phyloP scores from a whole-genome alignment of 306 rosid species.

The Benincasa hispida region DNA sequence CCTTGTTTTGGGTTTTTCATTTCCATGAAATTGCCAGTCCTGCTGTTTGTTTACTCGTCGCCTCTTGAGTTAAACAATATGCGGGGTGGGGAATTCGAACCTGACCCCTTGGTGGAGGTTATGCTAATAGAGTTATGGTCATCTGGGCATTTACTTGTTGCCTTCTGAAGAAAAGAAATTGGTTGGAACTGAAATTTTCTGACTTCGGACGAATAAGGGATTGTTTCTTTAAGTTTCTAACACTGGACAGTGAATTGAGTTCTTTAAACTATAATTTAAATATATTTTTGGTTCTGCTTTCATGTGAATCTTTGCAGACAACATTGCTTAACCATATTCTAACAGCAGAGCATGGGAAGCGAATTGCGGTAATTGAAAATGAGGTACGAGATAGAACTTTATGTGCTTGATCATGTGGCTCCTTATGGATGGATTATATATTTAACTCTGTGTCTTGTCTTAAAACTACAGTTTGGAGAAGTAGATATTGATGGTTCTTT shows the following conservation, averaged over 20 bases:
- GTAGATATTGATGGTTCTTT: slow-evolving; percentile 90
- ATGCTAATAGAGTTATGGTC: neutral
- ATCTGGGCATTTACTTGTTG: too few species aligned
- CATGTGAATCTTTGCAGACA: slow-evolving; percentile 42
- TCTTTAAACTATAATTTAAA: too few species aligned
- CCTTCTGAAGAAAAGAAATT: neutral
- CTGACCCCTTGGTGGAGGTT: neutral
- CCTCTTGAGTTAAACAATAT: neutral
- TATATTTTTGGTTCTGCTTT: slow-evolving; percentile 4
- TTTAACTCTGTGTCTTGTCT: neutral
- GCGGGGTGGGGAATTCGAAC: neutral
- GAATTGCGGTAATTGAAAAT: slow-evolving; percentile 87
- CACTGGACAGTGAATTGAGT: neutral
- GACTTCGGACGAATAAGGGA: neutral
- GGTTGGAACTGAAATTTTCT: neutral
- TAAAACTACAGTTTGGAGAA: slow-evolving; percentile 63
- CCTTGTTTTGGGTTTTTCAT: neutral
- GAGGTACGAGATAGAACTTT: slow-evolving; percentile 30
- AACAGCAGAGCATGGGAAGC: slow-evolving; percentile 86
- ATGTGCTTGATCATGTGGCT: neutral
- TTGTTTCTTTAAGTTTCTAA: neutral
- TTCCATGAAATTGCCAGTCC: neutral
- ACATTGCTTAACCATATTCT: slow-evolving; percentile 85
- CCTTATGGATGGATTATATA: neutral
- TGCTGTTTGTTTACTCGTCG: neutral